phyloP scores from a whole-genome alignment of 495 filamentous ascomycete species.

The Xylaria bambusicola region DNA sequence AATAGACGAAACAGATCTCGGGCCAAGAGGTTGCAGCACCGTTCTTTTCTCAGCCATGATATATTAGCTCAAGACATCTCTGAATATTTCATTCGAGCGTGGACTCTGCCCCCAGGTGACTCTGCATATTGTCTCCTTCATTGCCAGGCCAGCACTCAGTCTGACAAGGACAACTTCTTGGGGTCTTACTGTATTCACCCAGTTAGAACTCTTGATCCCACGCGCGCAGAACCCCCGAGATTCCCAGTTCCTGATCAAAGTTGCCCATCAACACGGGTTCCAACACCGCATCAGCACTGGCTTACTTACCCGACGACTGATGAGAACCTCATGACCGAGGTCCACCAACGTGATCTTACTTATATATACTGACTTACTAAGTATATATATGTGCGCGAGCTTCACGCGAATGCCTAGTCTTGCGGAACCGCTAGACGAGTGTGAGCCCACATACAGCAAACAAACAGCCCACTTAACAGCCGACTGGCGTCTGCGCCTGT shows the following conservation, averaged over 20 bases:
- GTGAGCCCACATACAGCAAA: conserved; percentile 13
- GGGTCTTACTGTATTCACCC: too few relatives aligned
- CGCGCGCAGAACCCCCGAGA: not conserved
- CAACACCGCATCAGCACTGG: not conserved
- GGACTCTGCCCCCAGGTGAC: not conserved
- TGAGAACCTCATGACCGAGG: not conserved
- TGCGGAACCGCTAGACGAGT: conserved; percentile 7
- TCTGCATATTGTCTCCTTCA: not conserved
- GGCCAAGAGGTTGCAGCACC: conserved; percentile 8
- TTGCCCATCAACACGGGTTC: not conserved
- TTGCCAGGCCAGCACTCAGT: not conserved
- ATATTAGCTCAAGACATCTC: conserved; percentile 13
- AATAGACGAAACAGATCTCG: conserved; percentile 14
- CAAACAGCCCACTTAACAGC: conserved; percentile 16
- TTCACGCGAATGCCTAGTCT: not conserved
- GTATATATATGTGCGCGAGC: not conserved
- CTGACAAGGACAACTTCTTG: not conserved
- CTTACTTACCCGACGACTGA: not conserved
- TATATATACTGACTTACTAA: not conserved
- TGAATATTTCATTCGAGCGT: not conserved
- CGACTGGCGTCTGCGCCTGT: conserved; percentile 14
- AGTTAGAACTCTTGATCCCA: too few relatives aligned
- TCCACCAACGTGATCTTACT: conserved; percentile 12
- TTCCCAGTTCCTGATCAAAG: not conserved
- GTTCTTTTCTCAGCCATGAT: not conserved